These are phyloP conservation scores for Cladobotryum mycophilum DNA, from an alignment of 2,329 filamentous ascomycete species.

Conservation along the genomic window DNA sequence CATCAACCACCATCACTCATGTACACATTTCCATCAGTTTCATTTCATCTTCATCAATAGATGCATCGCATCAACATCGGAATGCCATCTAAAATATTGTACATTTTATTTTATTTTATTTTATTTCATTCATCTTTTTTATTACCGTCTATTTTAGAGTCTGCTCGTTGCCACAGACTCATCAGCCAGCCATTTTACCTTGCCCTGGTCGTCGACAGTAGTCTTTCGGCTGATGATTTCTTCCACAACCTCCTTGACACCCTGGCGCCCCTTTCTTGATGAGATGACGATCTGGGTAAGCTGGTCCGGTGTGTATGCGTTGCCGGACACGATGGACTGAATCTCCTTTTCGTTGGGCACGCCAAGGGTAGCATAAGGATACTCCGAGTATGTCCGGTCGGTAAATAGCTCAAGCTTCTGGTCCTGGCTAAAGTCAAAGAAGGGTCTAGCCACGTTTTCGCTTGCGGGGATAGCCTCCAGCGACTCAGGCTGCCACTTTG, in stretches of 20 bases:
- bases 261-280: constrained; percentile 57
- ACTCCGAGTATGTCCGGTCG: constrained; percentile 58
- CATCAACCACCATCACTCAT: neutral
- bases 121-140: neutral
- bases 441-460: constrained; percentile 53
- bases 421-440: constrained; percentile 53
- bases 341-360: constrained; percentile 67
- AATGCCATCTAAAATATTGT: constrained; percentile 2
- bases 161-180: constrained; percentile 26
- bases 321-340: constrained; percentile 35
- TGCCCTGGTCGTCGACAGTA: constrained; percentile 36
- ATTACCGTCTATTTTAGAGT: constrained; percentile 19
- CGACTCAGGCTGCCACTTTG: constrained; percentile 69
- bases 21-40: neutral
- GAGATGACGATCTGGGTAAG: constrained; percentile 58
- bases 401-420: constrained; percentile 56
- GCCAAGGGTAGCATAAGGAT: constrained; percentile 65
- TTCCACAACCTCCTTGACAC: constrained; percentile 59
- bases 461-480: constrained; percentile 58
- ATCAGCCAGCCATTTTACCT: constrained; percentile 32
- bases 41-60: neutral
- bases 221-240: constrained; percentile 65
- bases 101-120: neutral
- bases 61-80: neutral
- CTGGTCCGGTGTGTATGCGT: constrained; percentile 42